Evolutionary conservation across 305 asterid species (phyloP).

Genomic region (Fraxinus velutina): DNA sequence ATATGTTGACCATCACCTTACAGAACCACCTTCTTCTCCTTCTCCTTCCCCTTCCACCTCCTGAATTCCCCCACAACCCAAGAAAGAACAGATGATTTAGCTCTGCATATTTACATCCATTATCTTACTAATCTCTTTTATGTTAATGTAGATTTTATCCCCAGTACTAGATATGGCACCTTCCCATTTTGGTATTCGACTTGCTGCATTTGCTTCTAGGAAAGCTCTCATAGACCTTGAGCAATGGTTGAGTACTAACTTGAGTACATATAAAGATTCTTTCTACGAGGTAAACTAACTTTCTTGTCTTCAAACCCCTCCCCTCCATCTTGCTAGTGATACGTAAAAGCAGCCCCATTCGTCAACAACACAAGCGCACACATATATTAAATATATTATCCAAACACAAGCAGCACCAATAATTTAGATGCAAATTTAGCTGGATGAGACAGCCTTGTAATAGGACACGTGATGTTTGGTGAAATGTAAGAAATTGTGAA

Average conservation of each 20-base stretch:
- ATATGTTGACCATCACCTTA: neutral
- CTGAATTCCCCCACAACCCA: neutral
- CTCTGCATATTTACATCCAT: slow-evolving; percentile 12
- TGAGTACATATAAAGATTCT: slow-evolving; percentile 55
- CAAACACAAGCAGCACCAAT: neutral
- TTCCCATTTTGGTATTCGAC: slow-evolving; percentile 60
- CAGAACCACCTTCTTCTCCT: neutral
- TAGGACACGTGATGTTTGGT: neutral
- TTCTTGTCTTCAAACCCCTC: neutral
- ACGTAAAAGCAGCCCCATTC: neutral
- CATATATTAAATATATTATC: neutral
- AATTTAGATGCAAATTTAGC: slow-evolving; percentile 11
- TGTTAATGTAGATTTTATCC: slow-evolving; percentile 61
- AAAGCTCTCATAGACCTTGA: slow-evolving; percentile 82
- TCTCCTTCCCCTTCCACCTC: neutral
- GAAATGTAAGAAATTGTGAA: slow-evolving; percentile 5
- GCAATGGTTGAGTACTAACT: slow-evolving; percentile 67
- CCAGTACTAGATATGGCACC: slow-evolving; percentile 75
- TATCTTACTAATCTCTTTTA: slow-evolving; percentile 9
- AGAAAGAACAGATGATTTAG: neutral
- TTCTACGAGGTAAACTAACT: slow-evolving; percentile 64
- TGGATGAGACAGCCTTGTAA: neutral
- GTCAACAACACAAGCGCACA: neutral
- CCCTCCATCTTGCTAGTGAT: neutral
- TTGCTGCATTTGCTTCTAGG: slow-evolving; percentile 82